These are phyloP conservation scores for Xanthoconium stramineum DNA, from an alignment of 768 basidiomycete genomes.

Conservation along the genomic window DNA sequence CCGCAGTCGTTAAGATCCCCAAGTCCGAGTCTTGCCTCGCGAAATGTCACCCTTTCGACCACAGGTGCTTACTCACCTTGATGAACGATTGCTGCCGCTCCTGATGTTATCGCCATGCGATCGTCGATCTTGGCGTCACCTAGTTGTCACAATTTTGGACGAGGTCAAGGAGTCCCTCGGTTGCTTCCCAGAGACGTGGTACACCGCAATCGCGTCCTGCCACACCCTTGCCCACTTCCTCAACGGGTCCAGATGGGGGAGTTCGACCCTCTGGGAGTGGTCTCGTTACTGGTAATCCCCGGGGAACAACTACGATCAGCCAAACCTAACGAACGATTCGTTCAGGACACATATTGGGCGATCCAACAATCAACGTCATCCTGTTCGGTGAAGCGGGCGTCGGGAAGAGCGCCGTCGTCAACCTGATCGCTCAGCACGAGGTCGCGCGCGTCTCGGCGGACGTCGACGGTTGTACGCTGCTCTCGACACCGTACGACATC, in stretches of 20 bases:
- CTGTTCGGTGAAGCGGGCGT: conserved; percentile 1
- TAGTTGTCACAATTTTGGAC: background rate
- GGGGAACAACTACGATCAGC: background rate
- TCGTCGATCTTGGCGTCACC: no score
- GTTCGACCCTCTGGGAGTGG: background rate
- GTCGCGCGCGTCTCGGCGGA: background rate
- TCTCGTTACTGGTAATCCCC: background rate
- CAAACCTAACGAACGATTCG: background rate
- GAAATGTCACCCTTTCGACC: background rate
- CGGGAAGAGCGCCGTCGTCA: conserved; percentile 2
- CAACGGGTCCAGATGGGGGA: background rate
- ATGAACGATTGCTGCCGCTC: background rate
- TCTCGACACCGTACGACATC: background rate
- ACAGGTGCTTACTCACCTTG: background rate
- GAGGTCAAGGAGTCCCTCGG: background rate
- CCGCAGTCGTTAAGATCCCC: background rate
- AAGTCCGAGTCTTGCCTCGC: background rate
- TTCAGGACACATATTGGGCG: background rate
- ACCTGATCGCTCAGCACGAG: background rate
- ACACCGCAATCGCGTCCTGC: background rate
- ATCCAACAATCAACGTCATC: background rate
- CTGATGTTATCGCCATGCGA: background rate
- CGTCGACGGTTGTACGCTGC: background rate
- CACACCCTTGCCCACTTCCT: background rate
- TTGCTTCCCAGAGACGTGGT: background rate